These are phyloP conservation scores for Allium sativum DNA, from an alignment of 106 monocot species.

Conservation along the genomic window DNA sequence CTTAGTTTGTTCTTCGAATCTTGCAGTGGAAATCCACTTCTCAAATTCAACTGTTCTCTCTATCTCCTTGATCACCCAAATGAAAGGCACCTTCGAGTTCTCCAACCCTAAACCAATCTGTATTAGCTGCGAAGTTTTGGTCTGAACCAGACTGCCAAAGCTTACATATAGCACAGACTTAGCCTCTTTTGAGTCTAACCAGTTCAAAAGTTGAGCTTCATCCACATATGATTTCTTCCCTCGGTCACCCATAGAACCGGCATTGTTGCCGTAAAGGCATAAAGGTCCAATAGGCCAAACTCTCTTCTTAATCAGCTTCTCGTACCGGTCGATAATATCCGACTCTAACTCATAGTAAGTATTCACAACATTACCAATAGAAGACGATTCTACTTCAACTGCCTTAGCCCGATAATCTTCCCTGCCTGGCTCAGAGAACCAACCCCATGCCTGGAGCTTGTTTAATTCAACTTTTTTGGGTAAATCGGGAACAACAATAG, in stretches of 20 bases:
- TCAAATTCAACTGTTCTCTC: neutral
- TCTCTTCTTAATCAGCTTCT: conserved; percentile 1
- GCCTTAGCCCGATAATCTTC: neutral
- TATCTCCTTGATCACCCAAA: neutral
- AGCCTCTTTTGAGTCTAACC: neutral
- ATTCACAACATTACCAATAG: neutral
- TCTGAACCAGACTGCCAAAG: neutral
- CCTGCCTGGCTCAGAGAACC: neutral
- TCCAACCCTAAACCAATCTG: neutral
- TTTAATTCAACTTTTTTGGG: neutral
- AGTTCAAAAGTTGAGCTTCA: neutral
- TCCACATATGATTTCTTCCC: conserved; percentile 1
- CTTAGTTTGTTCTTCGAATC: neutral
- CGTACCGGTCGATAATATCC: neutral
- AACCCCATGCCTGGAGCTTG: neutral
- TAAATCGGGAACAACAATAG: neutral
- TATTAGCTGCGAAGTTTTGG: neutral
- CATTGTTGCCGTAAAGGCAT: neutral
- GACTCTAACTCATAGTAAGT: neutral
- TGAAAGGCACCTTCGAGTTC: neutral
- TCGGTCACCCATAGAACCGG: neutral
- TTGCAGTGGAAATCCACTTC: neutral
- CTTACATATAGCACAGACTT: neutral
- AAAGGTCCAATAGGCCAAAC: conserved; percentile 3
- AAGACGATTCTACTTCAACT: neutral